Base-by-base conservation (phyloP, 2,329 filamentous ascomycete genomes). In the Xylaria arbuscula region DNA sequence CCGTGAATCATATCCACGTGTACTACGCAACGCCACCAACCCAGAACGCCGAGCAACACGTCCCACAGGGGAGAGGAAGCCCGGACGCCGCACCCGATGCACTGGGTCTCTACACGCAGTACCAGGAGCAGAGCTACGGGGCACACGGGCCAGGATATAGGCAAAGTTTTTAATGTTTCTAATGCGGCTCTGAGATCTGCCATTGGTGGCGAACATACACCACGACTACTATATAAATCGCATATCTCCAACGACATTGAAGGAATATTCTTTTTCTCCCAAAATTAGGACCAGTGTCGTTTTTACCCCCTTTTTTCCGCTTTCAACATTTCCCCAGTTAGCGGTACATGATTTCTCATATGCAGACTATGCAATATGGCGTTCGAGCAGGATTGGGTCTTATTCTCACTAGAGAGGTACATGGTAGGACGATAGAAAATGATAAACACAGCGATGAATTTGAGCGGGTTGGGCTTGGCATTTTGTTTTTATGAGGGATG, bases 1-100 rank as follows among this genome's bases (percentile, higher is more conserved):
- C 70, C 10, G 62, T 72, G 13, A 70, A 72, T 22, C 66, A 70
- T 24, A 62, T 72, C 61, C 68, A 72, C 58, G 55, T 72, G 6
- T 69, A 72, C 66, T 69, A 69, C 55, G 54, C 65, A 34, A 63
- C 68, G 11, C 68, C 68, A 11, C 67, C 68, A 8, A 5, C 34
- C 5, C 59, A 66, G 0, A 40, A 47, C 13, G 3, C 38, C 6
- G 64, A 62, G 17, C 48, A 55, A 3, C 63, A 69, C 32, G 13
- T 9, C 42, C 7, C 59, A 9, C 64, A 59, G 7, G 15, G 9
- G 17, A 22, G 48, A 11, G n/a, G 48, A 13, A 34, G 51, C 22
- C 19, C 22, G 10, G 9, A 28, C 22, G 22, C 19, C 7, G 36
- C 47, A 17, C 62, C 58, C 10, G 54, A 70, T 24, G 64, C 67